A percentile compares a stretch with the other conserved stretches of the same genome.
phyloP scores from a whole-genome alignment of 768 basidiomycete genomes.

The Mycena albidolilacea region DNA sequence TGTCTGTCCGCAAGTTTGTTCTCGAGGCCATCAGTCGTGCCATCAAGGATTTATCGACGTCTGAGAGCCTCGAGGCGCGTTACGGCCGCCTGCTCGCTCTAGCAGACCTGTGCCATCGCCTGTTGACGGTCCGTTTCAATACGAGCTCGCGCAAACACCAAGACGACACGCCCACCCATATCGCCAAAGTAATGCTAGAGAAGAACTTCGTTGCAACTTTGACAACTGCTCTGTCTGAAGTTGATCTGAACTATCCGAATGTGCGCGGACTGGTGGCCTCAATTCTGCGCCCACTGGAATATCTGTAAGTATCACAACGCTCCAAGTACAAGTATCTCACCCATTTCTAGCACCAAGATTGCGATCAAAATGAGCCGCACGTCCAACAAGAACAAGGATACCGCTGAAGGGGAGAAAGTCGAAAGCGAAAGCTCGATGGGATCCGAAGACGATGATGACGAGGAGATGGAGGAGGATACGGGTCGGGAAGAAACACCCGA shows the following conservation, averaged over 20 bases:
- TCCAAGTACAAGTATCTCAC: constrained; percentile 30
- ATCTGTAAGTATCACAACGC: constrained; percentile 72
- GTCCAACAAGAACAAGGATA: constrained; percentile 75
- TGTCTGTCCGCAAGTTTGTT: constrained; percentile 93
- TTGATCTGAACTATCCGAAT: constrained; percentile 96
- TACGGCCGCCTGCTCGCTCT: constrained; percentile 93
- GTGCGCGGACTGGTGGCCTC: constrained; percentile 89
- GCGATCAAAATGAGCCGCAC: constrained; percentile 98
- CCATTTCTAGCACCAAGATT: constrained; percentile 81
- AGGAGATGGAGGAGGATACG: constrained; percentile 68
- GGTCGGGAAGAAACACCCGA: constrained; percentile 90
- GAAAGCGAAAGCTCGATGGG: constrained; percentile 64
- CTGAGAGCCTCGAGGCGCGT: constrained; percentile 76
- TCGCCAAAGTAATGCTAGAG: constrained; percentile 98
- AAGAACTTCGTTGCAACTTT: constrained; percentile 94
- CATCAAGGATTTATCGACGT: constrained; percentile 81
- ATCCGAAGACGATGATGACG: constrained; percentile 72
- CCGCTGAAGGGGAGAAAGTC: constrained; percentile 61
- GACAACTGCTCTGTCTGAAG: constrained; percentile 90
- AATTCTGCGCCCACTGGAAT: constrained; percentile 90
- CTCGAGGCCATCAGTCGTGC: constrained; percentile 90
- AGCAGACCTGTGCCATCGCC: constrained; percentile 88
- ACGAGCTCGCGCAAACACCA: constrained; percentile 68
- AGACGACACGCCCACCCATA: constrained; percentile 88
- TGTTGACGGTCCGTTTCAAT: constrained; percentile 86